Evolutionary conservation across 352 stramenopile genomes (phyloP), one percentile per base, ranked within the genome.

Genomic region (Phytophthora ohioensis): DNA sequence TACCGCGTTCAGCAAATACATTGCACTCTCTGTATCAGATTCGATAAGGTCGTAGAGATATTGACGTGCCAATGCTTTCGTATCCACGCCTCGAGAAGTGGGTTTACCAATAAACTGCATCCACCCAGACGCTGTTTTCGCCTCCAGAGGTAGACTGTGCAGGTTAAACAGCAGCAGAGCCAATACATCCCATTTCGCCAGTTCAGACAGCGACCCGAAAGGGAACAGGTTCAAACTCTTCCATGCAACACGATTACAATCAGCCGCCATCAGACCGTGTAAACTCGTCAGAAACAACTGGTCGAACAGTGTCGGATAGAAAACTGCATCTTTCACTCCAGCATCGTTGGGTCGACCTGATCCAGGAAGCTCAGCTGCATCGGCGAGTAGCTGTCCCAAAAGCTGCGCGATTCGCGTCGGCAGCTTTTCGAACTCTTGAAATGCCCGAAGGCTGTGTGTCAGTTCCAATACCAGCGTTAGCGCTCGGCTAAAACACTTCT

Each of bases 341-440:
- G 39, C 27, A 34, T 56, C 47, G 11, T 52, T 64, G 15, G 43
- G n/a, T 31, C 47, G 36, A 27, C 68, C 71, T 9, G 83, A 87
- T 31, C 80, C 75, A 52, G 85, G 75, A n/a, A 89, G 57, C 41
- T 76, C 67, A 3, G 84, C 87, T 10, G 88, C 85, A 39, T 90
- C 80, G 58, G 76, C 53, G 9, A 95, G 64, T 31, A 95, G 35
- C 42, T 93, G 83, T 2, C 79, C 81, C 34, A 95, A 69, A 34
- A 95, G 60, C 66, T 93, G 78, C 9, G 88, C 82, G 38, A 95
- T 86, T 36, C 86, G 78, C 7, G 81, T 75, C 12, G 88, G 86
- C 17, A 95, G 78, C 56, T 93, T 91, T 53, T 95, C 88, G 42
- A 95, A 95, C 60, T 95, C 88, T 42, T 93, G 85, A 54, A 95